Conservation (phyloP, 495 filamentous ascomycete genomes). For the Podospora appendiculata region DNA sequence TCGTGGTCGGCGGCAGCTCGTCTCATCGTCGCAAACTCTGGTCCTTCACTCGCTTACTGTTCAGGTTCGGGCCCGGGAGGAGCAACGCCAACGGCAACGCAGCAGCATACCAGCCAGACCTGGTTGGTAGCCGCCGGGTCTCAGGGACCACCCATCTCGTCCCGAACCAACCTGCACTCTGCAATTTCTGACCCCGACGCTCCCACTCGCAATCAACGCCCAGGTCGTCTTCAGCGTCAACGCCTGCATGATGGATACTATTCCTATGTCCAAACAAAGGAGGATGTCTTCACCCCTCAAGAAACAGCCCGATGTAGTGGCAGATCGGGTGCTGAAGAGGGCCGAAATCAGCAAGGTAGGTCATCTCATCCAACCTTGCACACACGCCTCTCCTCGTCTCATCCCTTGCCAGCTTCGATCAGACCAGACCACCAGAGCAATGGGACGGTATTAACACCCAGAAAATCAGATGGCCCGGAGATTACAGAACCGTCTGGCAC, state of each 20-base stretch:
- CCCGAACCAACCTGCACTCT: conserved; percentile 3
- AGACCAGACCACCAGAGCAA: no score
- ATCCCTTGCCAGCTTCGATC: no score
- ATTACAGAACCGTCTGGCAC: conserved; percentile 84
- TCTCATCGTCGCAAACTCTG: conserved; percentile 3
- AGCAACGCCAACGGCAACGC: background rate
- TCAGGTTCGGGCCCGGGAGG: background rate
- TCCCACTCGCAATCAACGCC: conserved; percentile 10
- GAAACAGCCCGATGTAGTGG: conserved; percentile 58
- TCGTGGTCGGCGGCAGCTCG: background rate
- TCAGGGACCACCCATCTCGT: conserved; percentile 20
- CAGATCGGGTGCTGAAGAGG: conserved; percentile 60
- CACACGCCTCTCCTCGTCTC: no score
- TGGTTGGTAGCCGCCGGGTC: conserved; percentile 23
- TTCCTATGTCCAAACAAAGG: conserved; percentile 18
- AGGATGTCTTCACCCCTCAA: conserved; percentile 50
- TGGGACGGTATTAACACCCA: no score
- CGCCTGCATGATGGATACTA: conserved; percentile 4
- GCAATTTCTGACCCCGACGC: conserved; percentile 16
- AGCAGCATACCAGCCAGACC: conserved; percentile 8
- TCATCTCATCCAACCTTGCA: background rate
- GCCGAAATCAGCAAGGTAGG: conserved; percentile 79
- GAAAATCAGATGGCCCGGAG: conserved; percentile 72
- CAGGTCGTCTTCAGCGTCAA: conserved; percentile 12
- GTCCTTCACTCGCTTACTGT: conserved; percentile 10